phyloP scores from a whole-genome alignment of 257 asterid species.

The Solanum rostratum region DNA sequence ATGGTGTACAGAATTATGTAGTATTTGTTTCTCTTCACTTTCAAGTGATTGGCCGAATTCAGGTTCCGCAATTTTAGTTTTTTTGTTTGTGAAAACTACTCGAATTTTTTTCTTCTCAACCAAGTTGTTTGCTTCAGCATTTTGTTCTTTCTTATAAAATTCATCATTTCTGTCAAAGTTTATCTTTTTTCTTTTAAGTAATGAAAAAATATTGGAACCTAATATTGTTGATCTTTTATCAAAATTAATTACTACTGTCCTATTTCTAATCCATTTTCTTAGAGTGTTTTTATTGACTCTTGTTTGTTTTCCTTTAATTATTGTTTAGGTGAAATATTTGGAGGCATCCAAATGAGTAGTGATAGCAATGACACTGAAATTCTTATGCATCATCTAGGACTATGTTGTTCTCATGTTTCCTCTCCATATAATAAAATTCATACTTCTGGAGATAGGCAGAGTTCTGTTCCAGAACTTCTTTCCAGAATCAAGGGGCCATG shows the following conservation, averaged over 20 bases:
- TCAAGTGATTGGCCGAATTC: background rate
- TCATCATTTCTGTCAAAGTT: background rate
- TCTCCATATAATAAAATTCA: constrained; percentile 20
- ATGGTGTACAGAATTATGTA: background rate
- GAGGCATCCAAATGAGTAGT: constrained; percentile 46
- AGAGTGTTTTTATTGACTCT: background rate
- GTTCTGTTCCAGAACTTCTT: constrained; percentile 59
- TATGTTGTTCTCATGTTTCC: constrained; percentile 42
- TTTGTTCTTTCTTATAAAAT: background rate
- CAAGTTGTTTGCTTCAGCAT: background rate
- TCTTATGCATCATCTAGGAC: constrained; percentile 64
- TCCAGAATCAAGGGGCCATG: constrained; percentile 91
- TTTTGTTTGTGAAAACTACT: background rate
- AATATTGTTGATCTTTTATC: background rate
- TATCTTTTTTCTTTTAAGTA: background rate
- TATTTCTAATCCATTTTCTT: background rate
- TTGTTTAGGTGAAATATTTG: constrained; percentile 72
- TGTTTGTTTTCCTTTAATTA: background rate
- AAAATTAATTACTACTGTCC: background rate
- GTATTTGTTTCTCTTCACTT: background rate
- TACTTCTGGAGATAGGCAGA: constrained; percentile 26
- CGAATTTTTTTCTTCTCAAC: background rate
- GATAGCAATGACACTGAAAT: constrained; percentile 63
- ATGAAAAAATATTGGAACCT: background rate
- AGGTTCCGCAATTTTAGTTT: background rate